These are phyloP conservation scores for Agaricus bisporus DNA, from an alignment of 768 basidiomycete species.

Conservation along the genomic window DNA sequence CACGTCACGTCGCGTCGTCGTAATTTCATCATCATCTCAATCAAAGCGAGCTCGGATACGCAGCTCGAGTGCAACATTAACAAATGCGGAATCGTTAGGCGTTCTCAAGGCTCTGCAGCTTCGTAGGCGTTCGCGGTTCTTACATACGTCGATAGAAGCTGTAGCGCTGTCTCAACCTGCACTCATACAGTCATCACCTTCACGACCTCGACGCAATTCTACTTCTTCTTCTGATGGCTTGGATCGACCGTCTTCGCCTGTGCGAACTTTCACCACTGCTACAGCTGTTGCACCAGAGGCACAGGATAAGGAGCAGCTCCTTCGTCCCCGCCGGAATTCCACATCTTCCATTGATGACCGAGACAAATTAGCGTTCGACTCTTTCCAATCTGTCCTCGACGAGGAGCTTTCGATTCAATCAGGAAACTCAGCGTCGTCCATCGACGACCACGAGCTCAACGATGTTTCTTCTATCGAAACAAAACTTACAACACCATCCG, in stretches of 20 bases:
- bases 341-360: slow-evolving; percentile 1
- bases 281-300: neutral
- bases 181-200: neutral
- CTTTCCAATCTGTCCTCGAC: slow-evolving; percentile 8
- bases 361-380: neutral
- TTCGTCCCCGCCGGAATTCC: slow-evolving; percentile 11
- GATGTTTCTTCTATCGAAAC: neutral
- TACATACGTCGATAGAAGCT: slow-evolving; percentile 45
- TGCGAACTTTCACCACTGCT: slow-evolving; percentile 7
- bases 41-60: slow-evolving; percentile 37
- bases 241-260: slow-evolving; percentile 3
- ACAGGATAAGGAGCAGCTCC: slow-evolving; percentile 4
- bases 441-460: neutral
- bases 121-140: slow-evolving; percentile 44
- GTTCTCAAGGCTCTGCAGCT: slow-evolving; percentile 61
- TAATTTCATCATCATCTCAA: slow-evolving; percentile 16
- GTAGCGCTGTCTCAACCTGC: slow-evolving; percentile 15
- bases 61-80: slow-evolving; percentile 56
- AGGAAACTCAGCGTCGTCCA: neutral
- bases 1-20: slow-evolving; percentile 16
- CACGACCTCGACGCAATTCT: slow-evolving; percentile 12
- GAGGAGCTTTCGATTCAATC: slow-evolving; percentile 5
- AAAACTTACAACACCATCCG: slow-evolving; percentile 1
- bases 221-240: slow-evolving; percentile 8
- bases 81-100: slow-evolving; percentile 38